These are phyloP conservation scores for Berberis vulgaris DNA, from an alignment of 164 flowering plant genomes.

Conservation along the genomic window DNA sequence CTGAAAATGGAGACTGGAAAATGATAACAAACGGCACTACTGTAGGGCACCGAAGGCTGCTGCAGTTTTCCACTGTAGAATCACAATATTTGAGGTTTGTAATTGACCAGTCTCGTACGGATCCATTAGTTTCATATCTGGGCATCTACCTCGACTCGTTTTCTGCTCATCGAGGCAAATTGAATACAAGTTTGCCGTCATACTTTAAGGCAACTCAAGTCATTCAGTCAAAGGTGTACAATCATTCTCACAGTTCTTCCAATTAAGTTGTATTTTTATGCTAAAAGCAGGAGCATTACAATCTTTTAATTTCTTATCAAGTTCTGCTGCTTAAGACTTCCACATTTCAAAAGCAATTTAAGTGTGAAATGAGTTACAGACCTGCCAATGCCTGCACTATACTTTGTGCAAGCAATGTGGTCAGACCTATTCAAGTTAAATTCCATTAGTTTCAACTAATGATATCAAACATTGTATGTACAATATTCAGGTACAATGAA, in stretches of 20 bases:
- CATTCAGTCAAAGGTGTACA: slow-evolving; percentile 21
- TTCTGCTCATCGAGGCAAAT: slow-evolving; percentile 18
- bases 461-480: no score
- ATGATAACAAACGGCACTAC: slow-evolving; percentile 55
- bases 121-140: slow-evolving; percentile 59
- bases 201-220: slow-evolving; percentile 24
- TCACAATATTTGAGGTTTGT: slow-evolving; percentile 48
- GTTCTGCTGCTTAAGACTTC: no score
- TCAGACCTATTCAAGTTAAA: no score
- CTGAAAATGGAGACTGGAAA: slow-evolving; percentile 41
- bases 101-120: slow-evolving; percentile 54
- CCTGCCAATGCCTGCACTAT: background rate
- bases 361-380: background rate
- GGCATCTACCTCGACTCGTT: slow-evolving; percentile 57
- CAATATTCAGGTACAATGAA: no score
- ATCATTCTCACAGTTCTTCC: slow-evolving; percentile 16
- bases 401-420: background rate
- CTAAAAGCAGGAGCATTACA: background rate
- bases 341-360: no score
- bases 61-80: slow-evolving; percentile 42
- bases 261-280: background rate
- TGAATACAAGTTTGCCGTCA: slow-evolving; percentile 12
- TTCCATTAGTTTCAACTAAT: no score
- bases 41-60: slow-evolving; percentile 65
- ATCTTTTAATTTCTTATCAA: background rate